Evolutionary conservation across 2,329 filamentous ascomycete genomes (phyloP), one percentile per base, ranked within the genome.

Genomic region (Samsoniella hepiali): DNA sequence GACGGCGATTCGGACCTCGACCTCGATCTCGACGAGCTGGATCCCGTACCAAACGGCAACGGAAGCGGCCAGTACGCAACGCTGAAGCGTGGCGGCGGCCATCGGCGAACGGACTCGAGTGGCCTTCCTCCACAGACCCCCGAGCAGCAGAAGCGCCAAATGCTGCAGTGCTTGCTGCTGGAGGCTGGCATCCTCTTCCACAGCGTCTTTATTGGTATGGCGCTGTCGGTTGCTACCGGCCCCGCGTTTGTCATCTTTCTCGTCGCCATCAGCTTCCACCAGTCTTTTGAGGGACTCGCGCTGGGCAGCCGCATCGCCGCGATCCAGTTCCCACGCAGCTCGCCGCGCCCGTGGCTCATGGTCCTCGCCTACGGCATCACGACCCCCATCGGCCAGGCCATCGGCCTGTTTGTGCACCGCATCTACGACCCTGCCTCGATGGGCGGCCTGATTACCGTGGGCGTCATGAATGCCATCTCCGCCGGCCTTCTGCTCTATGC

Each of bases 241-340:
- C 88, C 90, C 0, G 86, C 89, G 1, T 95, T 95, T 71, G 80
- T 91, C 49, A 89, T 94, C 13, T 90, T 95, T 67, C 80, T 95
- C 0, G 81, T 93, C 36, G 91, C 91, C 57, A 93, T 95, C 66
- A 87, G 85, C 67, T 93, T 94, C 75, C 91, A 95, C 71, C 90
- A 96, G 77, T 92, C 90, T 1, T 96, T 96, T 67, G 92, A 96
- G 77, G 92, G 92, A 2, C 86, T 96, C 15, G 92, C 92, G 0
- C 84, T 96, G 5, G 92, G 92, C 7, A 90, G 90, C 50, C 89
- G 92, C 64, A 96, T 96, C 69, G 90, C 91, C 0, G 89, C 90
- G 10, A 86, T 96, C 34, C 87, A 89, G 73, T 97, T 97, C 71
- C 85, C 90, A 0, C 83, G 83, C 27, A 83, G 83, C 3, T 94